Conservation (phyloP, 345 rosid species). For the Hirschfeldia incana region DNA sequence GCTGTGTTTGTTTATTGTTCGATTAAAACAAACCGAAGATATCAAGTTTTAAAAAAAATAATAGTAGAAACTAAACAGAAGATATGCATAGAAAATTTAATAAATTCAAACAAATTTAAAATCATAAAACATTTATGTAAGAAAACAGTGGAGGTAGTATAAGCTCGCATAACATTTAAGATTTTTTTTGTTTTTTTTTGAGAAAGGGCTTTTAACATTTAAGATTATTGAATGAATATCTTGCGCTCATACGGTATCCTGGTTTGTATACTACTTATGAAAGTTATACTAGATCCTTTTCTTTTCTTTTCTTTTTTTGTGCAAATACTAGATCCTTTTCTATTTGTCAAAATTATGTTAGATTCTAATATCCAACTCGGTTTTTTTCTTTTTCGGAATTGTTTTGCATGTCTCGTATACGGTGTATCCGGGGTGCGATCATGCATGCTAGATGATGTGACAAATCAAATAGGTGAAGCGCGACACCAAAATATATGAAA, state of each 20-base stretch:
- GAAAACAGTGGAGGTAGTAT: neutral
- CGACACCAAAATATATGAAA: neutral
- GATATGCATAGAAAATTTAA: neutral
- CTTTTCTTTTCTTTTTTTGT: too few species aligned
- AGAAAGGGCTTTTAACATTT: too few species aligned
- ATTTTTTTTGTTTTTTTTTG: too few species aligned
- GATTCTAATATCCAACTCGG: neutral
- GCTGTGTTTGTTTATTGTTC: neutral
- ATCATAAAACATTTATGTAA: neutral
- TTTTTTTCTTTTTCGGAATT: neutral
- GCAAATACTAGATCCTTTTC: neutral
- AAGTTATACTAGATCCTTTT: neutral
- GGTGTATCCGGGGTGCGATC: neutral
- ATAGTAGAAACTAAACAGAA: neutral
- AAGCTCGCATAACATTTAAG: too few species aligned
- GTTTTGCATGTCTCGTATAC: constrained; percentile 10
- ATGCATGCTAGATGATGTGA: constrained; percentile 14
- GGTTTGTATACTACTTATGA: neutral
- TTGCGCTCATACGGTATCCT: too few species aligned
- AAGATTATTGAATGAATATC: too few species aligned
- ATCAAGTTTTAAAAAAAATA: too few species aligned
- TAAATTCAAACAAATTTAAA: too few species aligned
- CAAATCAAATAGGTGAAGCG: constrained; percentile 4
- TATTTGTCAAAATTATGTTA: too few species aligned
- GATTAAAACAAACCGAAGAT: neutral